phyloP scores from a whole-genome alignment of 768 basidiomycete species.

The Boletellus sp. region DNA sequence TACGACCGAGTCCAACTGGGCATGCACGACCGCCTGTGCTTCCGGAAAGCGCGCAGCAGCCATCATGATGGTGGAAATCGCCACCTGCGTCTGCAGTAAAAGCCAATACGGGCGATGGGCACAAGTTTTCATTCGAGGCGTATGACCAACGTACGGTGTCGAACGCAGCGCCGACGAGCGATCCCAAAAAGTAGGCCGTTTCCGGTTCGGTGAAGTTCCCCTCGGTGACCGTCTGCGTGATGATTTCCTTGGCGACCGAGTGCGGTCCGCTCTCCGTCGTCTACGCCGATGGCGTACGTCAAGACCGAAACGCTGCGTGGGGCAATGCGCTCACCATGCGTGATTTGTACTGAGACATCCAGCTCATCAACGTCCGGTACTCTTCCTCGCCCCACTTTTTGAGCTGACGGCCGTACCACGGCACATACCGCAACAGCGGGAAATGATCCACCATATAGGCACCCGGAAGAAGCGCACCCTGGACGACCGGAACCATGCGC shows the following conservation, averaged over 20 bases:
- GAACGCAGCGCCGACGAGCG: conserved; percentile 60
- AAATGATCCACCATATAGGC: conserved; percentile 34
- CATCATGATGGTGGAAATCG: conserved; percentile 31
- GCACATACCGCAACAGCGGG: conserved; percentile 44
- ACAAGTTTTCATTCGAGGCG: accelerated
- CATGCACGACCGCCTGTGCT: conserved; percentile 33
- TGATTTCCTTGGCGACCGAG: conserved; percentile 51
- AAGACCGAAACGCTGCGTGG: not conserved
- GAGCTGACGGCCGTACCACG: conserved; percentile 57
- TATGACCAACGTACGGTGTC: conserved; percentile 40
- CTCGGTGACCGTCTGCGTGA: conserved; percentile 43
- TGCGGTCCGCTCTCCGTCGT: conserved; percentile 4
- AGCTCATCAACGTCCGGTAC: conserved; percentile 44
- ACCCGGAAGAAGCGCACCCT: conserved; percentile 31
- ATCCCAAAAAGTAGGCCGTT: conserved; percentile 55
- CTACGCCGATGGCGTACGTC: conserved; percentile 1
- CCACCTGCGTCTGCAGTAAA: conserved; percentile 23
- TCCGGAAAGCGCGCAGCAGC: conserved; percentile 37
- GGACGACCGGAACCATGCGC: conserved; percentile 27
- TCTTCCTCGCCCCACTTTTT: conserved; percentile 53
- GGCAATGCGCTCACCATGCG: conserved; percentile 35
- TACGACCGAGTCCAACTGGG: conserved; percentile 36
- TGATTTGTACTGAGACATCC: conserved; percentile 41
- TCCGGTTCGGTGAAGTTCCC: conserved; percentile 50
- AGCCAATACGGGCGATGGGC: not conserved